Evolutionary conservation across 2,329 filamentous ascomycete species (phyloP).

Genomic region (Talaromyces sp.): DNA sequence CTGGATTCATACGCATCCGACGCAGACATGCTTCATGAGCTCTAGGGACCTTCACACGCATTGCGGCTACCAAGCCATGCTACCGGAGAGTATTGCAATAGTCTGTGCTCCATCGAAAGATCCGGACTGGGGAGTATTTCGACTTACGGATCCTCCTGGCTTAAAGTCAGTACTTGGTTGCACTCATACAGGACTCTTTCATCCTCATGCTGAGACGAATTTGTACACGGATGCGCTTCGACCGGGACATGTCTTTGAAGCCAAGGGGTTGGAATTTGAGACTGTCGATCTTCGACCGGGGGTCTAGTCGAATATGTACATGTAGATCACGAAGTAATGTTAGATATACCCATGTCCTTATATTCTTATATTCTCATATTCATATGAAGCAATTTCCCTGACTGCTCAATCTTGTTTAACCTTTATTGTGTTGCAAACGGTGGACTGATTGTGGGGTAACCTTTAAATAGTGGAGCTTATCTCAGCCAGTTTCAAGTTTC

Average conservation of each 20-base stretch:
- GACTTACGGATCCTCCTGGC: constrained; percentile 88
- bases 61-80: constrained; percentile 90
- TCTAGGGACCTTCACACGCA: constrained; percentile 91
- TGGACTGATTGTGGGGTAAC: constrained; percentile 2
- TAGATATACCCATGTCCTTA: constrained; percentile 2
- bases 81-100: constrained; percentile 93
- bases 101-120: constrained; percentile 84
- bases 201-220: constrained; percentile 67
- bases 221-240: constrained; percentile 73
- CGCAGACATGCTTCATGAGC: constrained; percentile 97
- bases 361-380: neutral
- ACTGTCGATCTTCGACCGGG: constrained; percentile 58
- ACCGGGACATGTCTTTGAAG: constrained; percentile 69
- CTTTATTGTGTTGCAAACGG: neutral
- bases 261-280: constrained; percentile 62
- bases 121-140: constrained; percentile 80
- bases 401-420: neutral
- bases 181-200: constrained; percentile 74
- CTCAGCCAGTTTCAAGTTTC: neutral
- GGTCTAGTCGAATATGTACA: neutral
- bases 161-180: constrained; percentile 81
- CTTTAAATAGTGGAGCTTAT: neutral
- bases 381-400: neutral
- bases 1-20: constrained; percentile 98
- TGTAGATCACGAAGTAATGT: constrained; percentile 10